These are phyloP conservation scores for Verticillium tricorpus DNA, from an alignment of 2,329 filamentous ascomycete species.

Conservation along the genomic window DNA sequence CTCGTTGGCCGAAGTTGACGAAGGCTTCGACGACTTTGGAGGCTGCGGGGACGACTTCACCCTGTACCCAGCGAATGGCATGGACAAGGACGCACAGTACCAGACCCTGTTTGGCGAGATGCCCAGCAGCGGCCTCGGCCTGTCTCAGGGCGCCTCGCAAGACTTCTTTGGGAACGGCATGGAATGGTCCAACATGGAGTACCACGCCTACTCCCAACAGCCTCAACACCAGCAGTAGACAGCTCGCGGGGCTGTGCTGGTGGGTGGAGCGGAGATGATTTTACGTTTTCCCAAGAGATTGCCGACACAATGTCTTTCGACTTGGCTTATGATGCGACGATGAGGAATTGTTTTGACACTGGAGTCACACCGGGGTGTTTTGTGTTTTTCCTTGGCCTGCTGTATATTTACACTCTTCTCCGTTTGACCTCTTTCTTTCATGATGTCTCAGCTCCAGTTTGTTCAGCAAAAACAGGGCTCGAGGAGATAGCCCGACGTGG, in stretches of 20 bases:
- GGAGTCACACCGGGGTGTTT: neutral
- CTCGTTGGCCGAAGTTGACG: constrained; percentile 58
- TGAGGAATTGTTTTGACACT: neutral
- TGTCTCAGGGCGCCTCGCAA: constrained; percentile 47
- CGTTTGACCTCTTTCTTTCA: neutral
- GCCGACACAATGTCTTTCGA: neutral
- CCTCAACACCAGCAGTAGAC: constrained; percentile 19
- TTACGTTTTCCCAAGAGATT: neutral
- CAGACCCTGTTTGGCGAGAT: constrained; percentile 46
- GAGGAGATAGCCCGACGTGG: neutral
- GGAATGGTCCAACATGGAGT: constrained; percentile 35
- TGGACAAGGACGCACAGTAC: constrained; percentile 35
- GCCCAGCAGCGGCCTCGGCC: constrained; percentile 45
- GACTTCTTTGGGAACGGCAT: constrained; percentile 40
- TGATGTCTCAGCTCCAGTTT: constrained; percentile 1
- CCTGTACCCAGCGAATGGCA: constrained; percentile 45
- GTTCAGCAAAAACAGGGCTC: neutral
- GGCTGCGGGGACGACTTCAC: constrained; percentile 56
- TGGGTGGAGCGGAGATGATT: neutral
- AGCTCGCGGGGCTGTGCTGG: neutral
- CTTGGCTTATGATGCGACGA: neutral
- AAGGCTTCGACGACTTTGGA: constrained; percentile 56
- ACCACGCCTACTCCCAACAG: constrained; percentile 26
- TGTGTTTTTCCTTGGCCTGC: neutral
- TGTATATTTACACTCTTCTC: constrained; percentile 3